Base-by-base conservation (phyloP, 139 green algal species). In the Tetraselmis striata region DNA sequence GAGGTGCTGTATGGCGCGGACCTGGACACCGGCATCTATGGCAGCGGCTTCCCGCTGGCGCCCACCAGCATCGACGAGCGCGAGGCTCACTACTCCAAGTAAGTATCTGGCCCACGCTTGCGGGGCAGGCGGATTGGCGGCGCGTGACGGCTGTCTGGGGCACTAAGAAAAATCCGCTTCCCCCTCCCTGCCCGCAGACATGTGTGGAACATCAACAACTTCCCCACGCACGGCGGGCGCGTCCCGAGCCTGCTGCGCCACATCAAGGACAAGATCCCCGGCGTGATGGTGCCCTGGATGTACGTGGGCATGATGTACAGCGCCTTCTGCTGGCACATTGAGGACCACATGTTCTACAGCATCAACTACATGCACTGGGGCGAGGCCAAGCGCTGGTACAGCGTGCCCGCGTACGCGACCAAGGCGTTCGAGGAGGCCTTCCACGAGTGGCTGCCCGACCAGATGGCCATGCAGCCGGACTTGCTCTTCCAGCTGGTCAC, bases 271-370 rank as follows among this genome's bases (percentile, higher is more conserved):
- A 82, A 90, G 59, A 89, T 96, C 28, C 80, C 89, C 59, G 92
- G 92, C 22, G 91, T 96, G 76, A 93, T 93, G 32, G 88, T 93
- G 81, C 93, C 95, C 1, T 95, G 94, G 93, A 84, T 98, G 83
- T 94, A 95, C 59, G 83, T 97, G 45, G 93, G 92, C 81, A 95
- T 93, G 89, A 86, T 90, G 81, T 93, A 95, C 83, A 92, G 87
- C 31, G 87, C 90, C 59, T 95, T 93, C 80, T 92, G 90, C 84
- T 98, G 95, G 95, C 94, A 95, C 82, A 91, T 94, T 23, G 94
- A 98, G 86, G 92, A 96, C 78, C 95, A 98, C 87, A 88, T 92
- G 84, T 90, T 99, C 30, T 98, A 98, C 89, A 95, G 88, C 67
- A 88, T 98, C 79, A 98, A 95, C 85, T 98, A 98, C 88, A 84